Base-by-base conservation (phyloP, 2,329 filamentous ascomycete genomes). In the Periconia sp. region DNA sequence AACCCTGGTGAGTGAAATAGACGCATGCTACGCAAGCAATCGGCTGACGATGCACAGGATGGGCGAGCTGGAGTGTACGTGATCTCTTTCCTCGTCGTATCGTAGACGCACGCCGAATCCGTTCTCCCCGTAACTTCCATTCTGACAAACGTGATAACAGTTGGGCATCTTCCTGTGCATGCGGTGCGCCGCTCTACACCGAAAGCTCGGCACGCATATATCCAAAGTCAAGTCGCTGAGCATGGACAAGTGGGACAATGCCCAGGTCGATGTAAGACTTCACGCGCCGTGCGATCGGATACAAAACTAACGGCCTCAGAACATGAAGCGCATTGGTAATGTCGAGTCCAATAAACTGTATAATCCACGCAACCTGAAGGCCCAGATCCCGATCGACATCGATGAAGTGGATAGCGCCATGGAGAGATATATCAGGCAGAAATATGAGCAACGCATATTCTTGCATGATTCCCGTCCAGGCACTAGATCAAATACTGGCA, bases 151-250 rank as follows among this genome's bases (percentile, higher is more conserved):
- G 12, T 18, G 11, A 28, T 23, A 17, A 2, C 21, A 96, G 89
- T 77, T 99, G 73, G 94, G 94, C 47, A 84, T 97, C 54, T 99
- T 99, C 69, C 79, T 99, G 36, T 99, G 94, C 75, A 95, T 99
- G 88, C 89, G 94, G 68, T 99, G 94, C 78, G 94, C 92, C 40
- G 83, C 91, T 40, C 82, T 97, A 64, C 94, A 99, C 76, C 89
- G 94, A 65, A 97, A 97, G 74, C 79, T 99, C 63, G 94, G 94
- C 49, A 97, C 94, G 28, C 94, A 99, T 72, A 90, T 99, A 52
- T 96, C 92, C 56, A 99, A 99, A 72, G 91, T 99, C 77, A 99
- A 99, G 73, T 97, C 92, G 25, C 73, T 99, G 74, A 97, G 88
- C 71, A 97, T 99, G 92, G 94, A 99, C 73, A 94, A 87, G 57